Base-by-base conservation (phyloP, 176 grass and related monocot genomes). In the Raddia distichophylla region DNA sequence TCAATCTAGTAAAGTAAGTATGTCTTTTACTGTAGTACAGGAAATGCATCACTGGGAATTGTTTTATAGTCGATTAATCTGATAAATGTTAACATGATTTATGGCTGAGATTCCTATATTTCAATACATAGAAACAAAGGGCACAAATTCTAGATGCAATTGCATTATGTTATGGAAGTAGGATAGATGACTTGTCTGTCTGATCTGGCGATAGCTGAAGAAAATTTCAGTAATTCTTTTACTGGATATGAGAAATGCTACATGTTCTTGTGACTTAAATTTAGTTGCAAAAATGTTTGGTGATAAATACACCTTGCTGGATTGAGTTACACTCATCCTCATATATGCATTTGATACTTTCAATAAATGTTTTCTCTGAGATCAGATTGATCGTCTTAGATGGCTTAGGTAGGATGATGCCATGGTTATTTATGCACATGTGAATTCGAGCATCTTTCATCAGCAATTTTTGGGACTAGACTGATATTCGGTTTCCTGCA, bases 401-500 rank as follows among this genome's bases (percentile, higher is more conserved):
- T 56, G 49, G 44, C 15, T 66, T 67, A 32, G 7, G 6, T 44
- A 54, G 42, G 42, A 40, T 3, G 7, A 15, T 22, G 17, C 37
- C 2, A 11, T 67, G 37, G 16, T 71, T 73, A 50, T 74, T 65
- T 45, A 34, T 74, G 33, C 46, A 52, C 47, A 69, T 75, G 20
- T 62, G 22, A 54, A 69, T 53, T 8, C 8, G 10, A 79, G 68
- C 18, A 27, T 76, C 33, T 67, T 43, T 45, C 20, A 17, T 67
- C 16, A 0, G 7, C 48, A 62, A 77, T 89, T 87, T 27, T 11
- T 7, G 8, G 11, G 74, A 17, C 66, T 73, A 73, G 0, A 78
- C 50, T 78, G 7, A 51, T 63, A 72, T 34, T 80, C 76, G 62
- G 43, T 70, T 77, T 81, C 72, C 64, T 87, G 56, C 85, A 97